phyloP scores from a whole-genome alignment of 2,329 filamentous ascomycete species.

The Ophiocordyceps camponoti-floridani region DNA sequence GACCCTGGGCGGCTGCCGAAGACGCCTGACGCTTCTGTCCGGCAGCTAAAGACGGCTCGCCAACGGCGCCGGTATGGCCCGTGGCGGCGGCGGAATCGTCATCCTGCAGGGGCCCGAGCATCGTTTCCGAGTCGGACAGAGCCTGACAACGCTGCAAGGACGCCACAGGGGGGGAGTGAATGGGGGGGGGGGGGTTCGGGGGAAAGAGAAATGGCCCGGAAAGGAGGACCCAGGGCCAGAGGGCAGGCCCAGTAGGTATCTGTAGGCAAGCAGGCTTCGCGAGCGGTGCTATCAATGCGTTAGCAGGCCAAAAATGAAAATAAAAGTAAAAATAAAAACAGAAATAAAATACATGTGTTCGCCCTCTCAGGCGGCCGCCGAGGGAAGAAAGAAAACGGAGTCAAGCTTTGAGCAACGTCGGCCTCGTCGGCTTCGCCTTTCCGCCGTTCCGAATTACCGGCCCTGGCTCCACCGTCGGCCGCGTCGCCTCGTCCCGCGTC shows the following conservation, averaged over 20 bases:
- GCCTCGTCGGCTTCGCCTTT: background rate
- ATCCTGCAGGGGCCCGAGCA: background rate
- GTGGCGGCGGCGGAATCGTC: background rate
- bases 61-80: background rate
- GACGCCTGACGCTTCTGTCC: constrained; percentile 1
- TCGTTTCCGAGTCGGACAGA: background rate
- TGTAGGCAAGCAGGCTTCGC: background rate
- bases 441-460: background rate
- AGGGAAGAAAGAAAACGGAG: background rate
- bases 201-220: background rate
- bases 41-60: background rate
- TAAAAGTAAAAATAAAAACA: too few relatives aligned
- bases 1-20: background rate
- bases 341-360: background rate
- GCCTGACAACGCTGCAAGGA: background rate
- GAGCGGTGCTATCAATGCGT: background rate
- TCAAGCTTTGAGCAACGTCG: background rate
- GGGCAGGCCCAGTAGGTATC: background rate
- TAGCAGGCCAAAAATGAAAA: too few relatives aligned
- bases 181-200: background rate
- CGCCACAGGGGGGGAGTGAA: background rate
- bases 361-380: background rate
- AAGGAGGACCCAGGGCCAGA: background rate
- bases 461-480: background rate
- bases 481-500: background rate